Evolutionary conservation across 805 yeast species (phyloP), one percentile per base, ranked within the genome.

Genomic region (Saturnispora kantuleensis): DNA sequence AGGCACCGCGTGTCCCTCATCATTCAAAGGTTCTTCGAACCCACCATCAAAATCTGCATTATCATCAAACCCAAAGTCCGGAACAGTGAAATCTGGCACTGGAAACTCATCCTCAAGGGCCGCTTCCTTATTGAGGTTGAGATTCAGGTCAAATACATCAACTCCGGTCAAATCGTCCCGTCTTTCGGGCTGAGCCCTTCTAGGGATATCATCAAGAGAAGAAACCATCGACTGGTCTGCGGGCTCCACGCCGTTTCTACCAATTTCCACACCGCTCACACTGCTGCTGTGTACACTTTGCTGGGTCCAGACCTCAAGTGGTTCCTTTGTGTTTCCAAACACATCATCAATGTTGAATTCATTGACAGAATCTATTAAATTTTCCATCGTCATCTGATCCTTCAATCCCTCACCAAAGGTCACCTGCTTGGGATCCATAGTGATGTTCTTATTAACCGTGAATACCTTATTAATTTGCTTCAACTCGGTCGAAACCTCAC

Each of bases 401-500:
- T 73, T 78, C 52, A 88, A 68, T 1, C 79, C 74, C 35, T 73
- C 74, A 29, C 73, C 71, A 31, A 83, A 67, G 26, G 79, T 78
- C 29, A 81, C 67, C 13, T 77, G 70, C 51, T 72, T 77, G 1
- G 74, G 72, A 2, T 84, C 76, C 16, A 82, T 65, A 38, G 79
- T 76, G 37, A 79, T 77, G 11, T 73, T 64, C 46, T 68, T 66
- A 26, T 64, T 67, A 6, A 71, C 60, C 44, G 60, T 68, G 61
- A 85, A 83, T 2, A 85, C 74, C 31, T 82, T 73, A 56, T 83
- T 84, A 56, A 88, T 68, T 54, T 79, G 81, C 51, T 77, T 63
- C 47, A 87, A 62, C 3, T 87, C 82, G 52, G 84, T 94, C 40
- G 79, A 73, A 35, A 86, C 90, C 58, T 89, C 97, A 45, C 86